Evolutionary conservation across 2,329 filamentous ascomycete genomes (phyloP), one percentile per base, ranked within the genome.

Genomic region (Coniochaeta pulveracea): DNA sequence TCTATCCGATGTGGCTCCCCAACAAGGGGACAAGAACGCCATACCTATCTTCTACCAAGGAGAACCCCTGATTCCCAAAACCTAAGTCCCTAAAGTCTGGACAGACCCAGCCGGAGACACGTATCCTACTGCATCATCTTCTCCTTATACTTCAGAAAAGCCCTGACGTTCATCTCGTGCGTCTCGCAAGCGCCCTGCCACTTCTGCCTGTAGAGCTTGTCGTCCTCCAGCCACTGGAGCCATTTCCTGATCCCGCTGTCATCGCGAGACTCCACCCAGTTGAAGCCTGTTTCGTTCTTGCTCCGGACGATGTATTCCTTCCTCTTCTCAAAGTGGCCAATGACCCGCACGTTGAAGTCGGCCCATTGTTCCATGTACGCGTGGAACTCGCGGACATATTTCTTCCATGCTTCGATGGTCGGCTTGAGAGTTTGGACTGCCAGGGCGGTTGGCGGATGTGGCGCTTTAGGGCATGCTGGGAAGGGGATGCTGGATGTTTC

Each of bases 131-230:
- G 30, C 14, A 33, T 63, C 57, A 56, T 48, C 37, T 54, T 60
- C 24, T 60, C 54, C 37, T 60, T 54, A 38, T 61, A 60, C 18
- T 50, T 61, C 52, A 68, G 59, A 46, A 76, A 81, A 42, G 73
- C 67, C 42, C 64, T 60, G 36, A 85, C 57, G 8, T 67, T 66
- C 36, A 61, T 52, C 37, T 71, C 65, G 47, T 86, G 80, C 38
- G 64, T 64, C 26, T 72, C 66, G 39, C 69, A 72, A 6, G 72
- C 72, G 7, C 65, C 51, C 19, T 56, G 56, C 77, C 80, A 85
- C 36, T 68, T 64, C 45, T 63, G 62, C 36, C 76, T 61, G 5
- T 83, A 70, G 30, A 62, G 59, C 41, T 74, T 67, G 47, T 86
- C 81, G 51, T 83, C 72, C 42, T 70, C 66, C 35, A 80, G 55